A percentile compares a stretch with the other conserved stretches of the same genome.
Conservation (phyloP, 805 yeast species). For the Vanderwaltozyma yarrowii region DNA sequence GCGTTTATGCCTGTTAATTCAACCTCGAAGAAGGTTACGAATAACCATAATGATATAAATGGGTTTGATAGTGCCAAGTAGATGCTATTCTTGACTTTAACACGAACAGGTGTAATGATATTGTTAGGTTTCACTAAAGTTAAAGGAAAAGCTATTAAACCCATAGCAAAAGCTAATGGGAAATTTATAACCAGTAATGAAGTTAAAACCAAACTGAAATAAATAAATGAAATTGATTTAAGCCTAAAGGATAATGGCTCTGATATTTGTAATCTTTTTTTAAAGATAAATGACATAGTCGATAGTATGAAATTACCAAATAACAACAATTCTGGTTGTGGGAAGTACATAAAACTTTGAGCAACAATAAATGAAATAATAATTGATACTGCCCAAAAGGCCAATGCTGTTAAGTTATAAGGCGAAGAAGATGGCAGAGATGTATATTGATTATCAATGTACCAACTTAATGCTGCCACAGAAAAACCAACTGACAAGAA, state of each 20-base stretch:
- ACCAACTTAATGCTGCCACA: slow-evolving; percentile 50
- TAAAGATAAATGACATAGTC: slow-evolving; percentile 11
- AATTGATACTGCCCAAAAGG: slow-evolving; percentile 24
- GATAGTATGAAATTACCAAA: slow-evolving; percentile 11
- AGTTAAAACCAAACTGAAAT: slow-evolving; percentile 57
- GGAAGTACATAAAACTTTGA: slow-evolving; percentile 10
- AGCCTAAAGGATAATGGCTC: slow-evolving; percentile 24
- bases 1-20: slow-evolving; percentile 30
- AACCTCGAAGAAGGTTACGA: slow-evolving; percentile 26
- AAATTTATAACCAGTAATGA: slow-evolving; percentile 76
- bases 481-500: slow-evolving; percentile 60
- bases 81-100: slow-evolving; percentile 21
- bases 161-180: slow-evolving; percentile 64
- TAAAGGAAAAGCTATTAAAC: slow-evolving; percentile 66
- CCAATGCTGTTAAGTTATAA: slow-evolving; percentile 14
- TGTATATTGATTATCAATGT: slow-evolving; percentile 31
- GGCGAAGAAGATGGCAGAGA: slow-evolving; percentile 8
- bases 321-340: slow-evolving; percentile 12
- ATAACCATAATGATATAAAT: slow-evolving; percentile 29
- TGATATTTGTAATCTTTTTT: slow-evolving; percentile 11
- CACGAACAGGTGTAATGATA: background rate
- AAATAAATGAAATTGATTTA: slow-evolving; percentile 42
- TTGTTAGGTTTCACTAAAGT: slow-evolving; percentile 37
- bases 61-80: slow-evolving; percentile 45
- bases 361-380: slow-evolving; percentile 20